Evolutionary conservation across 352 stramenopile species (phyloP), one percentile per base, ranked within the genome.

Genomic region (Globisporangium ultimum): DNA sequence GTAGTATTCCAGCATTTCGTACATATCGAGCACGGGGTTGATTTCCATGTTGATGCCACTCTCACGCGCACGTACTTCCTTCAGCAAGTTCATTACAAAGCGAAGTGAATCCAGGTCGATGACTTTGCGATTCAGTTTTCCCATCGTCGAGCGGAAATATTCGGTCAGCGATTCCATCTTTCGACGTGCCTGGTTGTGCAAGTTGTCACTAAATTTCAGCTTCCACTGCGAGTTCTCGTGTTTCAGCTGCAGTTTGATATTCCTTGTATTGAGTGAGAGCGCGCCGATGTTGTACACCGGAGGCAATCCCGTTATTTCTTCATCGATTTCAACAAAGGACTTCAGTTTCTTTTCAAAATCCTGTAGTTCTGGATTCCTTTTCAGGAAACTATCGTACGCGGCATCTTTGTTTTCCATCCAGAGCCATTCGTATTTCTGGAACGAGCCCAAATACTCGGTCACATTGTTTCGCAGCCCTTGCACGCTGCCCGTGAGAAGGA

Each of bases 41-140:
- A 99, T 98, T 68, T 99, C 97, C 88, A 98, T 98, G 49, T 98
- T 97, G 71, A 99, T 99, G 7, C 89, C 94, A 50, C 93, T 98
- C 61, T 99, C 97, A 22, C 96, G 87, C 18, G 97, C 91, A n/a
- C 97, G 91, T 15, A 99, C 93, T 74, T 99, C 96, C 60, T 97
- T 97, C 1, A 99, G 80, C 40, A 99, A 60, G 62, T 97, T 93
- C 97, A 99, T 99, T 48, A 99, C 97, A 59, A 98, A 98, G 0
- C 94, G 81, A 10, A 99, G 78, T 32, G 93, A 98, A 66, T 99
- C 95, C 18, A 99, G 81, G 63, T 99, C 97, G 32, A 98, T 87
- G 17, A 98, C 93, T 66, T 98, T 98, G 13, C 92, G 81, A 58
- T 96, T 95, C 28, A 98, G 66, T 59, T 97, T 98, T 12, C 91